Evolutionary conservation across 129 eudicot species (phyloP).

Genomic region (Artemisia tridentata): DNA sequence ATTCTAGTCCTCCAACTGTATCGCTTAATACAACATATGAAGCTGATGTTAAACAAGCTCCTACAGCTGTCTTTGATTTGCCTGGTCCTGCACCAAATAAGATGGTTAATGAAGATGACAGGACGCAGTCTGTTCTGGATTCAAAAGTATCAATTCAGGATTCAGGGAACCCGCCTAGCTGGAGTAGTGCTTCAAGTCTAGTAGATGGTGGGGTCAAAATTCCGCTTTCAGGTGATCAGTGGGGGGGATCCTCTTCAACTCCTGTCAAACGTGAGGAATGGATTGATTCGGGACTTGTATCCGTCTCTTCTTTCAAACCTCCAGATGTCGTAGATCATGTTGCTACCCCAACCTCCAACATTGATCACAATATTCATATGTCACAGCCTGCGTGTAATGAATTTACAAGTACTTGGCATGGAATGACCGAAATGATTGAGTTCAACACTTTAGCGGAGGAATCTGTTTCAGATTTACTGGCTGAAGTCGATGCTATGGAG

Average conservation of each 20-base stretch:
- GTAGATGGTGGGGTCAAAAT: slow-evolving; percentile 46
- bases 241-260: slow-evolving; percentile 53
- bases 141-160: slow-evolving; percentile 39
- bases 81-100: slow-evolving; percentile 49
- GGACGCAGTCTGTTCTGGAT: slow-evolving; percentile 30
- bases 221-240: slow-evolving; percentile 52
- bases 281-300: slow-evolving; percentile 44
- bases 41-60: slow-evolving; percentile 19
- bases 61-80: slow-evolving; percentile 39
- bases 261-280: slow-evolving; percentile 55
- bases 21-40: neutral
- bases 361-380: slow-evolving; percentile 32
- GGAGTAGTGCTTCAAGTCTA: slow-evolving; percentile 61
- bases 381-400: slow-evolving; percentile 33
- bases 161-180: slow-evolving; percentile 46
- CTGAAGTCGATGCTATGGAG: slow-evolving; percentile 98
- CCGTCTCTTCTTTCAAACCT: slow-evolving; percentile 30
- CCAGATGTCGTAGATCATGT: slow-evolving; percentile 45
- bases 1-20: slow-evolving; percentile 33
- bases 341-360: slow-evolving; percentile 41
- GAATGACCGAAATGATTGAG: slow-evolving; percentile 59
- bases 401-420: slow-evolving; percentile 50
- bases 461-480: slow-evolving; percentile 86
- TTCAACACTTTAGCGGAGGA: slow-evolving; percentile 90
- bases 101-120: slow-evolving; percentile 21